Base-by-base conservation (phyloP, 2,329 filamentous ascomycete species). In the Colletotrichum aenigma region DNA sequence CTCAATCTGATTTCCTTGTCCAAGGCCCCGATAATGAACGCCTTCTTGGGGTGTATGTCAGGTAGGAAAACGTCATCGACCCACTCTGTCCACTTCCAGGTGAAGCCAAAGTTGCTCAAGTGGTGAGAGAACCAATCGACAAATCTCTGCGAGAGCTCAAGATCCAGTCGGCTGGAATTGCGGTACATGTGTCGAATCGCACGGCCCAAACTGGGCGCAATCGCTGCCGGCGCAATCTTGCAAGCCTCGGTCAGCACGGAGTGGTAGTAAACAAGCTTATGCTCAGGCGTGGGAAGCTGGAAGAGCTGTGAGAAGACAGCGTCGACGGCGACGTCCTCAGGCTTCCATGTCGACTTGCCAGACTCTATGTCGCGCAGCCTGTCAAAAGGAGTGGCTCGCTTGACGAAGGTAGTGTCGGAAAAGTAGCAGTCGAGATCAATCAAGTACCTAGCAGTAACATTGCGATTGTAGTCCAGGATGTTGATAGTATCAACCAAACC, bases 61-160 rank as follows among this genome's bases (percentile, higher is more conserved):
- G 95, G 91, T 30, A 97, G 89, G 58, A 92, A 89, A 18, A 98
- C 92, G 82, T 98, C 96, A 18, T 96, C 95, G 64, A 94, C 90
- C 97, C 97, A 99, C 86, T 99, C 97, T 18, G 94, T 93, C 97
- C 97, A 99, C 86, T 98, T 98, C 97, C 97, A 99, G 12, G 97
- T 97, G 83, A 98, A 99, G 69, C 98, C 97, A 83, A 99, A 99
- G 87, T 99, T 99, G 86, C 96, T 98, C 79, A 99, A 87, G 87
- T 99, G 97, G 84, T 99, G 97, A 21, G 96, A 92, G 82, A 99
- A 99, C 97, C 97, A 99, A 83, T 98, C 96, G 82, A 98, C 89
- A 86, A 98, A 98, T 30, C 97, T 92, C 81, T 96, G 94, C 71
- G 89, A 91, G 58, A 99, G 87, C 85, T 98, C 96, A 64, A 98